A percentile compares a stretch with the other conserved stretches of the same genome.
These are phyloP conservation scores for Jacaranda mimosifolia DNA, from an alignment of 257 asterid species.

Conservation along the genomic window DNA sequence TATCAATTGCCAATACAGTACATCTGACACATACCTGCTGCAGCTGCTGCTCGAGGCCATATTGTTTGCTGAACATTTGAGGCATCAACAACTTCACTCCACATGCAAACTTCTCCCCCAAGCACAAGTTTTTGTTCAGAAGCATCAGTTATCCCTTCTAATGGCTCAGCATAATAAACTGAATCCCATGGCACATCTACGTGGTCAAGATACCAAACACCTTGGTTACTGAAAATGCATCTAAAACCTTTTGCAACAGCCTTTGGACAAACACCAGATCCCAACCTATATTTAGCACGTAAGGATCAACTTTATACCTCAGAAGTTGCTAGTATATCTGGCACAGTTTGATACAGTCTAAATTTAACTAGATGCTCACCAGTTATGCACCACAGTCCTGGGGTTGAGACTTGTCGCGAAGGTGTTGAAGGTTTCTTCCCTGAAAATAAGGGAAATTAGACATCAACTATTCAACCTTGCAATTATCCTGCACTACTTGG, in stretches of 20 bases:
- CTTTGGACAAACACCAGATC: conserved; percentile 80
- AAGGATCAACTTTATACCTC: conserved; percentile 32
- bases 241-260: conserved; percentile 86
- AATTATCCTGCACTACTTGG: conserved; percentile 7
- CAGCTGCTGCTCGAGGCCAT: conserved; percentile 99
- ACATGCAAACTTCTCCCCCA: conserved; percentile 98
- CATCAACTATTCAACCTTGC: conserved; percentile 23
- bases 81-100: conserved; percentile 92
- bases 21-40: conserved; percentile 67
- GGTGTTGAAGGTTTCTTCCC: conserved; percentile 93
- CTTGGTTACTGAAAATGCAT: conserved; percentile 93
- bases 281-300: conserved; percentile 61
- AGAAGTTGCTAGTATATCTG: conserved; percentile 6
- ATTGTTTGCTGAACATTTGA: conserved; percentile 85
- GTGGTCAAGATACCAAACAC: conserved; percentile 92
- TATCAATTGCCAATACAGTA: conserved; percentile 17
- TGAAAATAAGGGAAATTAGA: conserved; percentile 42
- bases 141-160: conserved; percentile 71
- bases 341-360: conserved; percentile 20
- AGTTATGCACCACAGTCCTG: conserved; percentile 85
- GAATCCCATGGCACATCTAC: conserved; percentile 86
- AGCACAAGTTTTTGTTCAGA: conserved; percentile 76
- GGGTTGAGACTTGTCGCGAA: conserved; percentile 76
- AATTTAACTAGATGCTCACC: conserved; percentile 57
- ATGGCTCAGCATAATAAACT: conserved; percentile 78